These are phyloP conservation scores for Podaxis pistillaris DNA, from an alignment of 768 basidiomycete species.

Conservation along the genomic window DNA sequence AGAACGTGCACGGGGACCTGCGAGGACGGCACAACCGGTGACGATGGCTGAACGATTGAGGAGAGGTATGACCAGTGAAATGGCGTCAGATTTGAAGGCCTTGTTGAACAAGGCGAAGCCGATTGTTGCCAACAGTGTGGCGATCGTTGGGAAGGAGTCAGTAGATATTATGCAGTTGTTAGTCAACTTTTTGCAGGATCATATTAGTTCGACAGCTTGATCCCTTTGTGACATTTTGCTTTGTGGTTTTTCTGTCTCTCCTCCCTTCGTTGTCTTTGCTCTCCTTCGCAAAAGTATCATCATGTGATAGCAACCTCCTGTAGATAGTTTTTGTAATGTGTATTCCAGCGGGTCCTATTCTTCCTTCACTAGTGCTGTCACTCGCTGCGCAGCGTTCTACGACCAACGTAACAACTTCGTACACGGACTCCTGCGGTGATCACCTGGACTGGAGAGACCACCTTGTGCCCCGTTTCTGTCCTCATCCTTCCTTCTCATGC, in stretches of 20 bases:
- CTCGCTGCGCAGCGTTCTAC: background rate
- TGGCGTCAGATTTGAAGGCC: constrained; percentile 68
- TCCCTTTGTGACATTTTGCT: constrained; percentile 13
- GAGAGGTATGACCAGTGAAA: constrained; percentile 78
- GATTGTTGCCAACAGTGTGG: constrained; percentile 58
- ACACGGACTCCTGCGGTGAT: too few relatives aligned
- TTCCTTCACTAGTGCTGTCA: background rate
- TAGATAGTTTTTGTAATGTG: constrained; percentile 7
- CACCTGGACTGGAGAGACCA: too few relatives aligned
- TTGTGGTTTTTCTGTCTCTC: constrained; percentile 6
- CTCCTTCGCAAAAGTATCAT: background rate
- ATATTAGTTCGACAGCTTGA: constrained; percentile 43
- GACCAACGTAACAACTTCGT: too few relatives aligned
- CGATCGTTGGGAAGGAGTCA: constrained; percentile 40
- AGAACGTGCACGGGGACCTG: constrained; percentile 38
- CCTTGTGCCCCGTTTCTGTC: too few relatives aligned
- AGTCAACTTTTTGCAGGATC: constrained; percentile 62
- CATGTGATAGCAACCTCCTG: background rate
- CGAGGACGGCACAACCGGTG: constrained; percentile 37
- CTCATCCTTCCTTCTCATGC: too few relatives aligned
- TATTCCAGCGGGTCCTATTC: background rate
- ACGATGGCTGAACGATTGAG: constrained; percentile 64
- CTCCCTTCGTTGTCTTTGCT: background rate
- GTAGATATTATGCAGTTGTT: constrained; percentile 64
- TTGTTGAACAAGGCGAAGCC: constrained; percentile 65